Evolutionary conservation across 345 rosid genomes (phyloP), one percentile per base, ranked within the genome.

Genomic region (Conringia planisiliqua): DNA sequence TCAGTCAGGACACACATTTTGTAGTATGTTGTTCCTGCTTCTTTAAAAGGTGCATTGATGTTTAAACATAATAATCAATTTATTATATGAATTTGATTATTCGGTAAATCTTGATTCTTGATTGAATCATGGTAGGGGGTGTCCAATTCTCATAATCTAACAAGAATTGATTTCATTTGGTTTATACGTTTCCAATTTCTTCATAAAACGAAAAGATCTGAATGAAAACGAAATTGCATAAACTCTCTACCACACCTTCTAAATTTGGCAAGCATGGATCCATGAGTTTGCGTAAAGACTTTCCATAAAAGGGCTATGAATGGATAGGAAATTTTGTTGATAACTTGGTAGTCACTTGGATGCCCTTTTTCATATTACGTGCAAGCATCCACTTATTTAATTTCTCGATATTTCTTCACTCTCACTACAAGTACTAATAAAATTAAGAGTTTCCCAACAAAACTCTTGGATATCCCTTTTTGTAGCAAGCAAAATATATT

Each of bases 361-460:
- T 56, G 46, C 66, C 32, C 48, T 36, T 11, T 71, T 56, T 62
- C 13, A 8, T 58, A 57, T 64, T 47, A 29, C 80, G 66, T 71
- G 62, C 54, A 77, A 71, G 80, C 56, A 20, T 57, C 29, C 18
- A 26, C 8, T 52, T 22, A 26, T 66, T 73, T 9, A 59, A 3
- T 24, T 60, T 3, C 60, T 47, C 60, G 7, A 57, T 17, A 48
- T 77, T 18, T 46, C 80, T 71, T 77, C 47, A 65, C 80, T 65
- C 55, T 55, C 57, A 77, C 80, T 64, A 26, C 80, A 77, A 71
- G 80, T 70, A 54, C 13, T 46, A 44, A n/a, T 48, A 76, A 44
- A 68, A 54, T 39, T 55, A 76, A 33, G 40, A 69, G 18, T 62
- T 69, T 70, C 66, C 75, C 70, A 77, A 36, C 59, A 33, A 44